Percentiles rank a stretch among this genome's conserved stretches.
These are phyloP conservation scores for Penicillium sp. DNA, from an alignment of 2,329 filamentous ascomycete species.

Conservation along the genomic window DNA sequence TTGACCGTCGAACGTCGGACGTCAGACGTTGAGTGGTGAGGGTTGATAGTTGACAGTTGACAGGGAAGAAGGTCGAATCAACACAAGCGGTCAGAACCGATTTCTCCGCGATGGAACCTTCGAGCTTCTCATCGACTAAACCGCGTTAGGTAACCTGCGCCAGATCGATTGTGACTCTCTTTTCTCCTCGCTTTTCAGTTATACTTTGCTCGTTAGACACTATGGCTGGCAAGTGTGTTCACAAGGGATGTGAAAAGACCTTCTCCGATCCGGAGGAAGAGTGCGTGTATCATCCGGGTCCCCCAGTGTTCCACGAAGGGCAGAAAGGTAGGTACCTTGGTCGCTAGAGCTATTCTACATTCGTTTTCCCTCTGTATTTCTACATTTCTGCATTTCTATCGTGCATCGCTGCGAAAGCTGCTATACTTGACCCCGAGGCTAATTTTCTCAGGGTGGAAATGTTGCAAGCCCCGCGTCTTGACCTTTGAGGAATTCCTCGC, in stretches of 20 bases:
- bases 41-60: not conserved
- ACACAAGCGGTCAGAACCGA: constrained; percentile 9
- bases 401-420: not conserved
- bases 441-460: constrained; percentile 76
- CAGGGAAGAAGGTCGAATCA: not conserved
- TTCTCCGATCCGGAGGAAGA: constrained; percentile 77
- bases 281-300: constrained; percentile 88
- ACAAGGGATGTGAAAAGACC: constrained; percentile 88
- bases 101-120: constrained; percentile 36
- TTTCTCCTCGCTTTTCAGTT: not conserved
- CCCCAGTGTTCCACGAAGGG: constrained; percentile 93
- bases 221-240: constrained; percentile 70
- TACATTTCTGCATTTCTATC: not conserved
- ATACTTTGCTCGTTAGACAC: constrained; percentile 8
- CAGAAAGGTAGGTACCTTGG: constrained; percentile 73
- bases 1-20: not conserved
- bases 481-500: constrained; percentile 97
- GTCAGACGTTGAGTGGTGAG: not conserved
- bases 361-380: not conserved
- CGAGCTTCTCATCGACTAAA: constrained; percentile 36
- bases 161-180: constrained; percentile 4
- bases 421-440: not conserved
- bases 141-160: constrained; percentile 26
- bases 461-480: constrained; percentile 93
- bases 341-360: constrained; percentile 20